Conservation (phyloP, 2,329 filamentous ascomycete genomes). For the Epicoccum nigrum region DNA sequence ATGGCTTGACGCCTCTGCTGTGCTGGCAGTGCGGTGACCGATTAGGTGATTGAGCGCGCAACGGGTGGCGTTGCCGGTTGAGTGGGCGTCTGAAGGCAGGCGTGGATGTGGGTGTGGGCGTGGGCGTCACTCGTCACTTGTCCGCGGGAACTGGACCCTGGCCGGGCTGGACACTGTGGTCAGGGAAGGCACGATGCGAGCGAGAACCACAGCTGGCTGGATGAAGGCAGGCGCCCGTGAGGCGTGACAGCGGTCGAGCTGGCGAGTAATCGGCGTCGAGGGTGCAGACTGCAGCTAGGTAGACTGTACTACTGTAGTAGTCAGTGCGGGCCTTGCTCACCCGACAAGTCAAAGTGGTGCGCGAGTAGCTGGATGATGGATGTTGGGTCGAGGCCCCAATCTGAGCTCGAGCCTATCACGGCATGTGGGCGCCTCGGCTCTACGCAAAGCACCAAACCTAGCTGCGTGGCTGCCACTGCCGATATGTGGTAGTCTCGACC, state of each 20-base stretch:
- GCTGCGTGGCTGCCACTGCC: slow-evolving; percentile 2
- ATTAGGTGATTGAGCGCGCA: slow-evolving; percentile 23
- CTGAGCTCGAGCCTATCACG: slow-evolving; percentile 21
- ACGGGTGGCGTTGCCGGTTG: slow-evolving; percentile 22
- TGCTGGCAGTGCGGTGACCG: slow-evolving; percentile 14
- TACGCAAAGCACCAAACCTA: neutral
- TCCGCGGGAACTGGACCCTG: neutral
- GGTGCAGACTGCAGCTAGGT: slow-evolving; percentile 5
- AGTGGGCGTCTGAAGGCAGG: slow-evolving; percentile 1
- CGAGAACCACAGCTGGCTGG: slow-evolving; percentile 1
- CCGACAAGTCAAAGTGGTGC: too few species aligned
- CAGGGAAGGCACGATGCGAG: neutral
- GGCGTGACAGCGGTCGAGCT: neutral
- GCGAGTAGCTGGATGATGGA: neutral
- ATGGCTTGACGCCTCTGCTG: slow-evolving; percentile 10
- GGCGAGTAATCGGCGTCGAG: slow-evolving; percentile 2
- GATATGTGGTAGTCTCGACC: slow-evolving; percentile 15
- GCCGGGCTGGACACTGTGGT: neutral
- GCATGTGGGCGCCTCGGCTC: slow-evolving; percentile 10
- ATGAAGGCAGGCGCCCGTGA: slow-evolving; percentile 8
- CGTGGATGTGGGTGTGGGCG: too few species aligned
- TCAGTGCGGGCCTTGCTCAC: too few species aligned
- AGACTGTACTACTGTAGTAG: too few species aligned
- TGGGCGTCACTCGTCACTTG: neutral
- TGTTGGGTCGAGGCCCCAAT: slow-evolving; percentile 8